Percentiles rank a stretch among this genome's conserved stretches.
Evolutionary conservation across 2,329 filamentous ascomycete species (phyloP).

Genomic region (Leptographium galeiforme): DNA sequence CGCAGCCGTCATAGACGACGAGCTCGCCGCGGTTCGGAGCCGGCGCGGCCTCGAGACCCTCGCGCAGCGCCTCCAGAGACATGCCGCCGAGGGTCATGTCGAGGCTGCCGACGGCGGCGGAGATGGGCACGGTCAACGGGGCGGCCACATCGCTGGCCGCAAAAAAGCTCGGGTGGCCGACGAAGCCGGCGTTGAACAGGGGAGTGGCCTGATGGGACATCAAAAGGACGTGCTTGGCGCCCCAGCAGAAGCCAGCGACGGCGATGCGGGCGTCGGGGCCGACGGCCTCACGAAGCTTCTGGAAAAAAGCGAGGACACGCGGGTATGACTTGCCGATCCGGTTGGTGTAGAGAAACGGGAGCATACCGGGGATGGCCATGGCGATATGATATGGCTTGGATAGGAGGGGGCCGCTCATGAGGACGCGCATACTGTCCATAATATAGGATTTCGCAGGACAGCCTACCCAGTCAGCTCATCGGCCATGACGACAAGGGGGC

Average conservation of each 20-base stretch:
- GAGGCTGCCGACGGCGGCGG: conserved; percentile 30
- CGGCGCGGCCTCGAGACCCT: conserved; percentile 16
- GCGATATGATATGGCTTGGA: conserved; percentile 15
- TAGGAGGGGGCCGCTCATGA: conserved; percentile 4
- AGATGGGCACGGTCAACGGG: conserved; percentile 27
- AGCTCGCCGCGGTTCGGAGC: conserved; percentile 23
- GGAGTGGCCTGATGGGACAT: conserved; percentile 26
- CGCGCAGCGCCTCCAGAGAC: conserved; percentile 20
- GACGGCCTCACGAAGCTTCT: conserved; percentile 21
- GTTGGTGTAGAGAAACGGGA: conserved; percentile 21
- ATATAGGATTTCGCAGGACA: conserved; percentile 18
- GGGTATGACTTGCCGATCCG: conserved; percentile 19
- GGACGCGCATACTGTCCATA: conserved; percentile 16
- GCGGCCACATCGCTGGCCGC: conserved; percentile 32
- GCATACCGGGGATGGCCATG: conserved; percentile 13
- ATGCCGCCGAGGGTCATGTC: conserved; percentile 26
- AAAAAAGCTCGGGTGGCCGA: conserved; percentile 38
- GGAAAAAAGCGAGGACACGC: conserved; percentile 23
- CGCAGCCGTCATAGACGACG: conserved; percentile 22
- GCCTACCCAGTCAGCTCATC: conserved; percentile 10
- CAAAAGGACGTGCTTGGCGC: conserved; percentile 39
- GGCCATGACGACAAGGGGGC: neutral
- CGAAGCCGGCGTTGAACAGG: conserved; percentile 38
- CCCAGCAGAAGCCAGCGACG: conserved; percentile 51
- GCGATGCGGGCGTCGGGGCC: conserved; percentile 24